Base-by-base conservation (phyloP, 2,329 filamentous ascomycete species). In the Aspergillus neoniger region DNA sequence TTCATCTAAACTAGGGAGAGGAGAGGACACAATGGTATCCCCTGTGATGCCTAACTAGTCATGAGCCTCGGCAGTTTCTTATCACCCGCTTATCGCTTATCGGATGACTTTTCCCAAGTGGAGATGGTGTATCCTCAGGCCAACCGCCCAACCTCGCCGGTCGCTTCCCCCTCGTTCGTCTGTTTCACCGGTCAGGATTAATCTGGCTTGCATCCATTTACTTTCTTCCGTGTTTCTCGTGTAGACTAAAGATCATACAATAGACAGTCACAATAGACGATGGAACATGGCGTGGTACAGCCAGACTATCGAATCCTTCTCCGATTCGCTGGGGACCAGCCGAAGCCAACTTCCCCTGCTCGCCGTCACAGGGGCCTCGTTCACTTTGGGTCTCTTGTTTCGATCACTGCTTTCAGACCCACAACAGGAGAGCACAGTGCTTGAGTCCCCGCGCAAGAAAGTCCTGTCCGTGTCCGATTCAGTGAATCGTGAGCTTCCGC, bases 401-500 rank as follows among this genome's bases (percentile, higher is more conserved):
- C 72, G 69, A 38, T 72, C 72, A 2, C 32, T 74, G 32, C 65
- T 75, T 17, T 60, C 62, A 2, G 62, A 63, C 47, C 58, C 61
- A 39, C 60, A 59, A 9, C 32, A 43, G 3, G 58, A 63, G 19
- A 58, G 38, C 21, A 56, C 56, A 2, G 56, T 76, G 17, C 65
- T 78, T 21, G 65, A 62, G 15, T 81, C 79, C 2, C 79, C 79
- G 14, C 70, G 73, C 17, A 65, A 65, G 41, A 72, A 68, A 7
- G 61, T 77, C 6, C 65, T 74, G 5, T 63, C 66, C 5, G 63
- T 78, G 19, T 74, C 76, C 17, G 67, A 72, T 8, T 67, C 69
- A 14, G 75, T 81, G 62, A 74, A 76, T 49, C 70, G 72, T 39
- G 68, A 70, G 21, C 72, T 83, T 6, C 83, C 86, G 2, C 92